Evolutionary conservation across 345 rosid genomes (phyloP).

Genomic region (Gynandropsis gynandra): DNA sequence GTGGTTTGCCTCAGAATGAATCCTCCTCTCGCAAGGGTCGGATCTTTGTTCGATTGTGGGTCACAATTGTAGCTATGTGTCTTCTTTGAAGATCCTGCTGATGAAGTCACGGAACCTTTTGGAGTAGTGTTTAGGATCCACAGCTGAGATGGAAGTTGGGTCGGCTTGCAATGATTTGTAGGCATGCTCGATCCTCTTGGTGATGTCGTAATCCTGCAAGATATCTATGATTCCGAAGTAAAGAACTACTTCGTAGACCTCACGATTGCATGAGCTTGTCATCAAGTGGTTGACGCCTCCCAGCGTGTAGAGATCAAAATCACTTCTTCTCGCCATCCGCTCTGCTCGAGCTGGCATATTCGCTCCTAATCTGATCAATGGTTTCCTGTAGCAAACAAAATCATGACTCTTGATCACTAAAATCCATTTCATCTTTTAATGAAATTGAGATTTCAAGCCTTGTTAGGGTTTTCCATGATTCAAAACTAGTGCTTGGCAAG

Average conservation of each 20-base stretch:
- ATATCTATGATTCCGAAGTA: conserved; percentile 94
- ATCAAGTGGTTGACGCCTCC: conserved; percentile 49
- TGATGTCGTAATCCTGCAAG: conserved; percentile 85
- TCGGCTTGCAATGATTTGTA: conserved; percentile 89
- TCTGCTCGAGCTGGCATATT: conserved; percentile 98
- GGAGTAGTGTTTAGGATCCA: conserved; percentile 87
- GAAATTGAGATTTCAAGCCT: neutral
- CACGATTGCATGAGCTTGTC: conserved; percentile 36
- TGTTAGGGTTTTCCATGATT: neutral
- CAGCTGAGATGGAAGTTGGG: conserved; percentile 87
- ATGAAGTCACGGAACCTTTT: conserved; percentile 90
- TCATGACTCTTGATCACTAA: neutral
- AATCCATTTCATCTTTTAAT: neutral
- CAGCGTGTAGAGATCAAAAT: conserved; percentile 70
- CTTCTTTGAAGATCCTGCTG: conserved; percentile 78
- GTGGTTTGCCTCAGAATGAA: no score
- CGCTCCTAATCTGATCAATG: conserved; percentile 79
- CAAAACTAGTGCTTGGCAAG: neutral
- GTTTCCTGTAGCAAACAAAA: conserved; percentile 48
- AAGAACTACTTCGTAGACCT: conserved; percentile 75
- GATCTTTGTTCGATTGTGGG: no score
- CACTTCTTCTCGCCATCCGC: conserved; percentile 64
- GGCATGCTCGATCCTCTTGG: conserved; percentile 86
- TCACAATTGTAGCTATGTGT: conserved; percentile 11
- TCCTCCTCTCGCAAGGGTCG: no score